Base-by-base conservation (phyloP, 2,329 filamentous ascomycete species). In the Didymella pomorum region DNA sequence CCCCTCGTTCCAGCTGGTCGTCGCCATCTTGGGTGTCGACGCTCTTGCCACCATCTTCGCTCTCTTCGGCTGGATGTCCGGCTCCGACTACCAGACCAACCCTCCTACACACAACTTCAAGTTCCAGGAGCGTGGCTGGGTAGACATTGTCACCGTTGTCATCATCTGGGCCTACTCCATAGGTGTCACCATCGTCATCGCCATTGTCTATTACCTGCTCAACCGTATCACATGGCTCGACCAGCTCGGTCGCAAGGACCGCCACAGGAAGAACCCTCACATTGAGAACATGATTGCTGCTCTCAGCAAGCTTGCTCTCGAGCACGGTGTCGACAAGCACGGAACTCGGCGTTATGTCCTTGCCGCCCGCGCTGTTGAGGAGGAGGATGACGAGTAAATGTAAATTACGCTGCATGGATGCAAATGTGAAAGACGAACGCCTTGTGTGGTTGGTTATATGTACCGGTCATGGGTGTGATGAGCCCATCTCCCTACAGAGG, bases 1-100 rank as follows among this genome's bases (percentile, higher is more conserved):
- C 82, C 89, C 89, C 59, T 90, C 88, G 2, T 90, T 87, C 86
- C 89, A 92, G 79, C 82, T 92, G 52, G 83, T 92, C 61, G 81
- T 80, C 63, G 89, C 89, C 68, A 92, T 92, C 76, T 80, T 89
- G 66, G 82, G 85, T 75, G 89, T 92, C 71, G 89, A 92, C 75
- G 84, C 86, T 50, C 78, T 92, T 26, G 86, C 89, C 35, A 91
- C 89, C 56, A 81, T 92, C 71, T 92, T 92, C 84, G 86, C 84
- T 78, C 77, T 90, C 72, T 92, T 92, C 80, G 89, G 89, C 58
- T 92, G 89, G 89, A 80, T 92, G 67, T 84, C 84, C 42, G 87
- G 86, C 58, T 77, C 79, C 46, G 77, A 61, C 54, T 76, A 69
- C 72, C 65, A 75, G 76, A 76, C 79, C 67, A 74, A 78, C 69